A percentile compares a stretch with the other conserved stretches of the same genome.
Evolutionary conservation across 2,329 filamentous ascomycete species (phyloP).

Genomic region (Colletotrichum sp.): DNA sequence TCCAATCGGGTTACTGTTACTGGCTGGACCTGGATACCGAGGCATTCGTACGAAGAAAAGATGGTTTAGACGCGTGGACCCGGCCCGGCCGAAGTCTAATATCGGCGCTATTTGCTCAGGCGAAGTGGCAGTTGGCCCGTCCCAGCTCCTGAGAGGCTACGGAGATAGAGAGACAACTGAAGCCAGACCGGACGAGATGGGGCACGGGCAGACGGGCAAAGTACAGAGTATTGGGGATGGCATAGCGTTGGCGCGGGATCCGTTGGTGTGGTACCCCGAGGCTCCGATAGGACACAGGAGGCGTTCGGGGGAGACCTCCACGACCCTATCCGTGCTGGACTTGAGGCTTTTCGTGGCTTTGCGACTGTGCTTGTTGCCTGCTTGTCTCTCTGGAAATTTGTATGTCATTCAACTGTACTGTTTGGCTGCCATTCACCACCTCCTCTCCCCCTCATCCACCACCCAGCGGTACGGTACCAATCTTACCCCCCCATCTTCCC

Average conservation of each 20-base stretch:
- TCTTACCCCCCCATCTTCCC: background rate
- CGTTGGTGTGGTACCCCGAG: background rate
- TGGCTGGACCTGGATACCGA: background rate
- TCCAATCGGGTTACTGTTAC: background rate
- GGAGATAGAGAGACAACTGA: background rate
- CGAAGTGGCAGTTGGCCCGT: background rate
- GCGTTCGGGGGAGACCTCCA: background rate
- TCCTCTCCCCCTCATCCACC: background rate
- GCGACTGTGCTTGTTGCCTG: background rate
- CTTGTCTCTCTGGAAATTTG: background rate
- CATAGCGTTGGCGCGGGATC: background rate
- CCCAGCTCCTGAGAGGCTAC: background rate
- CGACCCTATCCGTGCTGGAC: background rate
- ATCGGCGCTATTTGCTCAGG: background rate
- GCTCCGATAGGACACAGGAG: background rate
- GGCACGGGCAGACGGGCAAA: background rate
- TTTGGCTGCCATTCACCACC: background rate
- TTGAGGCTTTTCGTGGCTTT: background rate
- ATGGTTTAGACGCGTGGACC: background rate
- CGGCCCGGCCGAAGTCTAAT: constrained; percentile 10
- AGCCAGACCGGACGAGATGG: background rate
- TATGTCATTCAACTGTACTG: background rate
- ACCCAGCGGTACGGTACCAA: background rate
- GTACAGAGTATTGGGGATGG: background rate
- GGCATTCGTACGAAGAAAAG: background rate